These are phyloP conservation scores for Lojkania enalia DNA, from an alignment of 2,329 filamentous ascomycete genomes.

Conservation along the genomic window DNA sequence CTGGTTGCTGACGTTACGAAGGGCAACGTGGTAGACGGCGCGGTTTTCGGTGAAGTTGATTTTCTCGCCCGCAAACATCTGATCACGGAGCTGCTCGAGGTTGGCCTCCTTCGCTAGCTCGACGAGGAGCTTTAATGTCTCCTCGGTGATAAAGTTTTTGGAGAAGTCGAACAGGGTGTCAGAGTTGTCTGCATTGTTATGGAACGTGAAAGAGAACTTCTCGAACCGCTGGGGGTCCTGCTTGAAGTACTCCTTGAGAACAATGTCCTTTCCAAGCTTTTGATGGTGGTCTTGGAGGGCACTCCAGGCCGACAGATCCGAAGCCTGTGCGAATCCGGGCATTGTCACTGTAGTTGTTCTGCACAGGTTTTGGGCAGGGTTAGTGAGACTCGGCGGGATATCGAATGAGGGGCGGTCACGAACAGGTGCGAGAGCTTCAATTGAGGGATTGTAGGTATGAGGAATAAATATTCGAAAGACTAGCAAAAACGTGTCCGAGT, in stretches of 20 bases:
- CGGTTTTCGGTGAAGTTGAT: constrained; percentile 99
- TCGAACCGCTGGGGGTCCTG: constrained; percentile 85
- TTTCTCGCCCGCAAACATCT: constrained; percentile 96
- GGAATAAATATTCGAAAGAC: too few relatives aligned
- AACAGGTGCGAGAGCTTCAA: constrained; percentile 9
- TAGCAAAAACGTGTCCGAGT: too few relatives aligned
- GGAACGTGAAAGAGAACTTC: constrained; percentile 86
- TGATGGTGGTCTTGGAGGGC: constrained; percentile 90
- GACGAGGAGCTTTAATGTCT: constrained; percentile 83
- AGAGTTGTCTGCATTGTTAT: constrained; percentile 73
- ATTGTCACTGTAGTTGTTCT: constrained; percentile 44
- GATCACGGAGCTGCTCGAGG: constrained; percentile 90
- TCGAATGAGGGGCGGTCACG: constrained; percentile 9
- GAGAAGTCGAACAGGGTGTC: constrained; percentile 98
- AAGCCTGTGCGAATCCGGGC: constrained; percentile 77
- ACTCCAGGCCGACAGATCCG: constrained; percentile 83
- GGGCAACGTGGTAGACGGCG: constrained; percentile 91
- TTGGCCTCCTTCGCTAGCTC: constrained; percentile 90
- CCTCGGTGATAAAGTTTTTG: constrained; percentile 97
- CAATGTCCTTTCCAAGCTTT: constrained; percentile 81
- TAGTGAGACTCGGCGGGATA: constrained; percentile 7
- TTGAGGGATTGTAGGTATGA: too few relatives aligned
- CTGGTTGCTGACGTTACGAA: constrained; percentile 87
- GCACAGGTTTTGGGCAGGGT: constrained; percentile 26
- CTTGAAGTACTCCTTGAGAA: constrained; percentile 90